Evolutionary conservation across 2,329 filamentous ascomycete species (phyloP), one percentile per base, ranked within the genome.

Genomic region (Cryphonectria nitschkei): DNA sequence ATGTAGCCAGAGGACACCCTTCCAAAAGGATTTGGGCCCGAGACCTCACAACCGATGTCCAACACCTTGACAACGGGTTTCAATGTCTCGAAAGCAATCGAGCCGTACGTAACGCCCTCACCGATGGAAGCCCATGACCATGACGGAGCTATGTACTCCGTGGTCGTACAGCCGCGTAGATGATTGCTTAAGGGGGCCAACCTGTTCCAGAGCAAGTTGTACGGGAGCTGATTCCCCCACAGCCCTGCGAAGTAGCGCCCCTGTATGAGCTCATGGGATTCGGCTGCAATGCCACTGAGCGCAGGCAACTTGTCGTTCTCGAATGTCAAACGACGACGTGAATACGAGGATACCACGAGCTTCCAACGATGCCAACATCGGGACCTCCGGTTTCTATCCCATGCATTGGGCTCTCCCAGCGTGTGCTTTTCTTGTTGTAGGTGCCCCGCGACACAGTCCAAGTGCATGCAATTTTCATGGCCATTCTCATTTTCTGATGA

Each of bases 121-220:
- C 39, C 13, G 60, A 70, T 60, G 60, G 32, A 46, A 65, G 52
- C 54, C 58, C 69, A 65, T 65, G 69, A 61, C 69, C 29, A 60
- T 46, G 68, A 56, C 37, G 68, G 52, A 37, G 68, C 68, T 32
- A 52, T 41, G 43, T 56, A 69, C 29, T 64, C n/a, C 22, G 22
- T 50, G 39, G 41, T 43, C 54, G 16, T 14, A 58, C 22, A 29
- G 26, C 14, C 32, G 3, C 0, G 22, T 2, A 39, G 26, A 16
- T 5, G n/a, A n/a, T 11, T 2, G 13, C 14, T 3, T 19, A 7
- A 3, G 2, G 13, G 34, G 26, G 14, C 1, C 19, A 2, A 4
- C 14, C 32, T 37, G 2, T 1, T 14, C 37, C 37, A 63, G 29
- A 63, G 39, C 39, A 63, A 46, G 37, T 26, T 29, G 5, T 7